These are phyloP conservation scores for Phytophthora aleatoria DNA, from an alignment of 352 stramenopile genomes.

Conservation along the genomic window DNA sequence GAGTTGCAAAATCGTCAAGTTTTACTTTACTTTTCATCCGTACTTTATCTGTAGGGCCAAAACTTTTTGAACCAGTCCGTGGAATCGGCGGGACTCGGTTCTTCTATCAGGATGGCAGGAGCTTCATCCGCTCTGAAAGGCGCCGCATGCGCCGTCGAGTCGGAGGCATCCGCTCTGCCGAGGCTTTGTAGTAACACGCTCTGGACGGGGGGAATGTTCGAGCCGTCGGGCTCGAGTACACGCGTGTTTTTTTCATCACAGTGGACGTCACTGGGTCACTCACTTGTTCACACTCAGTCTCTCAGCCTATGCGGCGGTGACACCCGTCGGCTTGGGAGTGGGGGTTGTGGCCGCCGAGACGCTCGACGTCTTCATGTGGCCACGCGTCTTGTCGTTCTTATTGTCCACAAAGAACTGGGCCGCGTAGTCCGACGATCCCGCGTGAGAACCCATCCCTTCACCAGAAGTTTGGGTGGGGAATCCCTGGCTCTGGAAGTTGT, in stretches of 20 bases:
- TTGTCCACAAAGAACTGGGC: slow-evolving; percentile 72
- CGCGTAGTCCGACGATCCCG: slow-evolving; percentile 54
- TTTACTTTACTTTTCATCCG: slow-evolving; percentile 52
- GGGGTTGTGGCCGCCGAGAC: slow-evolving; percentile 37
- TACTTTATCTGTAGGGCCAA: slow-evolving; percentile 51
- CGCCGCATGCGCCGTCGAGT: slow-evolving; percentile 38
- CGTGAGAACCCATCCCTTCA: slow-evolving; percentile 22
- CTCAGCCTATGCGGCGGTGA: slow-evolving; percentile 45
- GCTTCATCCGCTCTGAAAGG: slow-evolving; percentile 18
- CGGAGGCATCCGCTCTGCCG: slow-evolving; percentile 27
- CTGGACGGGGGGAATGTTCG: neutral
- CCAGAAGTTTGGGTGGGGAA: slow-evolving; percentile 31
- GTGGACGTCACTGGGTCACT: slow-evolving; percentile 15
- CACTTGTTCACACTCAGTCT: slow-evolving; percentile 25
- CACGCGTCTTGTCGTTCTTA: slow-evolving; percentile 52
- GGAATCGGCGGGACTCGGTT: slow-evolving; percentile 35
- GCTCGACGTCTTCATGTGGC: slow-evolving; percentile 40
- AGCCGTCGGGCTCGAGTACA: slow-evolving; percentile 28
- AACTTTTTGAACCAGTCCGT: slow-evolving; percentile 34
- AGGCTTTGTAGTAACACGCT: slow-evolving; percentile 18
- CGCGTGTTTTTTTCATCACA: slow-evolving; percentile 7
- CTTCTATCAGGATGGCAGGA: slow-evolving; percentile 35
- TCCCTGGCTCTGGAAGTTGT: slow-evolving; percentile 48
- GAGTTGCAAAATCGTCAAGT: slow-evolving; percentile 35
- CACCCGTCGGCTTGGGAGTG: slow-evolving; percentile 48